A percentile compares a stretch with the other conserved stretches of the same genome.
Evolutionary conservation across 257 asterid species (phyloP).

Genomic region (Leptodermis oblonga): DNA sequence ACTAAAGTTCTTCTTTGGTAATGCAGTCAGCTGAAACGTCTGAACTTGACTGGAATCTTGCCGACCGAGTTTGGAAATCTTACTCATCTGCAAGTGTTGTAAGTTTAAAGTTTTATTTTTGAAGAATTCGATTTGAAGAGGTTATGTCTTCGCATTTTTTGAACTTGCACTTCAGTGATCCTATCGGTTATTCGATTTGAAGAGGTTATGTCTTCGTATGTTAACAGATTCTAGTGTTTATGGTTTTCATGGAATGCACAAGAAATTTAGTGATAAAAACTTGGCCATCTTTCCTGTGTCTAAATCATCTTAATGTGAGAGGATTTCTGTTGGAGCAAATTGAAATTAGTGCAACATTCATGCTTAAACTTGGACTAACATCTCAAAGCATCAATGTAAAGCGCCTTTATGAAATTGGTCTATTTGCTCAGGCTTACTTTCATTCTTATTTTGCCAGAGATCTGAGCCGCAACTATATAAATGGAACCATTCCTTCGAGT

Average conservation of each 20-base stretch:
- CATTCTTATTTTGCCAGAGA: slow-evolving; percentile 46
- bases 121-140: slow-evolving; percentile 4
- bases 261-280: not conserved
- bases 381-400: not conserved
- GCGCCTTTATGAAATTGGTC: not conserved
- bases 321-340: not conserved
- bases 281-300: not conserved
- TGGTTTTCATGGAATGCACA: not conserved
- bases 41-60: slow-evolving; percentile 61
- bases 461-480: slow-evolving; percentile 62
- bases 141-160: not conserved
- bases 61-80: slow-evolving; percentile 68
- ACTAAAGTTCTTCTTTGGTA: slow-evolving; percentile 14
- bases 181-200: too few relatives aligned
- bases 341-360: not conserved
- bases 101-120: slow-evolving; percentile 23
- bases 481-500: slow-evolving; percentile 63
- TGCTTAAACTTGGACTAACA: slow-evolving; percentile 6
- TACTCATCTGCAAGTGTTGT: slow-evolving; percentile 48
- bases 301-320: not conserved
- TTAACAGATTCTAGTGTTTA: not conserved
- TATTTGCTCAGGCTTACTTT: not conserved
- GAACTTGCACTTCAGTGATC: not conserved
- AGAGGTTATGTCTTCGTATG: not conserved
- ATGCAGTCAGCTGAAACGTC: slow-evolving; percentile 58